phyloP scores from a whole-genome alignment of 179 eudicot genomes.

The Spergularia azorica region DNA sequence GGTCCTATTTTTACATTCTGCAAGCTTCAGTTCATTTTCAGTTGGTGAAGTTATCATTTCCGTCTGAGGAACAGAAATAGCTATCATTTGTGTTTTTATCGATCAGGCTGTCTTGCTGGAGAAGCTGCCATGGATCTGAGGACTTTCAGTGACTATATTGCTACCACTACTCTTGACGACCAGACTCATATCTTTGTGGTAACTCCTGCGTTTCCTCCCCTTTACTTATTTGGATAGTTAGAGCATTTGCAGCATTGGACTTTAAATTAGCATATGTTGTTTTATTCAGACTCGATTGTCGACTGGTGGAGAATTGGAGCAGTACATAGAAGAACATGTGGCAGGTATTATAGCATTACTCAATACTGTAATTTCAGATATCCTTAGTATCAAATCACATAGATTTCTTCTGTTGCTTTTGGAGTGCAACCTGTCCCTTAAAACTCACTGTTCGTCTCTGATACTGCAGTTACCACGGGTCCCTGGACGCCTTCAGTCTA shows the following conservation, averaged over 20 bases:
- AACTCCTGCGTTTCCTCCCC: background rate
- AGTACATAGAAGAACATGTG: conserved; percentile 7
- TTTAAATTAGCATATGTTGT: background rate
- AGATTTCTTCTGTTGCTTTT: no score
- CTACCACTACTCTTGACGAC: background rate
- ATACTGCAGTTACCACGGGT: background rate
- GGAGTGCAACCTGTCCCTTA: no score
- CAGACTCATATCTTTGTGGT: conserved; percentile 3
- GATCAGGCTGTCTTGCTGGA: conserved; percentile 5
- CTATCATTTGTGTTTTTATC: no score
- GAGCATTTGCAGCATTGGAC: background rate
- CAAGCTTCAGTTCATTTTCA: no score
- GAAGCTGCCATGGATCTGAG: background rate
- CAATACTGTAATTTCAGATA: background rate
- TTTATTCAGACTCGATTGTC: conserved; percentile 10
- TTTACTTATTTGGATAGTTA: background rate
- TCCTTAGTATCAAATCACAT: background rate
- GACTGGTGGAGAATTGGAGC: conserved; percentile 4
- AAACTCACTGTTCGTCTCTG: background rate
- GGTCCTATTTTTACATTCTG: background rate
- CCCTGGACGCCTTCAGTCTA: conserved; percentile 10
- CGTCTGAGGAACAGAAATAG: no score
- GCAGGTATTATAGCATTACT: background rate
- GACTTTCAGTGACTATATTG: background rate
- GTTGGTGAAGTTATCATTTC: no score